Evolutionary conservation across 2,329 filamentous ascomycete genomes (phyloP), one percentile per base, ranked within the genome.

Genomic region (Aspergillus fumigatus): DNA sequence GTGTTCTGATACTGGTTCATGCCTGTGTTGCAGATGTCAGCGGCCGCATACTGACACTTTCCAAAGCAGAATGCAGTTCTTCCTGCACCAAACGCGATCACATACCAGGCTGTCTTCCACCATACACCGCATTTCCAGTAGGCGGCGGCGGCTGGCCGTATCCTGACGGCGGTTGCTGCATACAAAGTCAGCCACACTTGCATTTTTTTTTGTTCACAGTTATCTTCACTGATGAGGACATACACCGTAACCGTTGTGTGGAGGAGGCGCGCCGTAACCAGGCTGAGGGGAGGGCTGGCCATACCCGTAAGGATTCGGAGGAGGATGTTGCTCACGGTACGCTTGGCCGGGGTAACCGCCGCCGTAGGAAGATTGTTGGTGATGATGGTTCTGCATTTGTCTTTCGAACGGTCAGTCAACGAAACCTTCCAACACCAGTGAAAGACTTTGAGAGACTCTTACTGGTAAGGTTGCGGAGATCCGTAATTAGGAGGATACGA

Each of bases 1-100:
- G 79, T 76, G 68, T 84, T 83, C 53, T 80, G 77, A 67, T 79
- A 79, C 58, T n/a, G 48, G 32, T 35, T 50, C 27, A 21, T 26
- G 8, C 9, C 21, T 54, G 17, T 17, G 32, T 35, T 17, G 14
- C 23, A 50, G 25, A 10, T 6, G 43, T 56, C 48, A 57, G 56
- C 57, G 55, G 35, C 19, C 51, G 58, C 4, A 48, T 10, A 7
- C 32, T 38, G 32, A 38, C 32, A 7, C 14, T 38, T 38, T 14
- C 40, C 17, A 41, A n/a, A 41, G n/a, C 17, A 3, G n/a, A 41
- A 41, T 10, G 40, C 40, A 7, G 10, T 9, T 21, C 40, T 41
- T 41, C n/a, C 17, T 21, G 19, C 40, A 19, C 3, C 43, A 23
- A 21, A 47, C 4, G 43, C 23, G 23, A 23, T 7, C 43, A 65